Evolutionary conservation across 305 asterid genomes (phyloP), one percentile per base, ranked within the genome.

Genomic region (Fraxinus latifolia): DNA sequence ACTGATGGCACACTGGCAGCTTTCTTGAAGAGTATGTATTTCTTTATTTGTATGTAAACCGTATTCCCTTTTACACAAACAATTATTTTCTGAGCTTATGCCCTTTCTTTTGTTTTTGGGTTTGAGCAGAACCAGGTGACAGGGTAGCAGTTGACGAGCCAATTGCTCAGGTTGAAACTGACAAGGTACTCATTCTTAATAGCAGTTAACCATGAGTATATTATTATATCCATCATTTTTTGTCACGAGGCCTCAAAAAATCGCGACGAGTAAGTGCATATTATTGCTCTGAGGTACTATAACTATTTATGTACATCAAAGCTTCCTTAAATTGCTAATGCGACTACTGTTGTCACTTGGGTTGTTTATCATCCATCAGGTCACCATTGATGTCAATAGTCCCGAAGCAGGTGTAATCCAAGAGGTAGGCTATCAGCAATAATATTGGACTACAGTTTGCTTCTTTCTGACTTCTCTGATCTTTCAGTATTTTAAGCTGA

Each of bases 131-230:
- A 80, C 93, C 95, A 76, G 99, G 98, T 82, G 99, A 96, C 81
- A 90, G 95, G 83, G 99, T 94, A 39, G 95, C 87, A 86, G 90
- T 91, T 74, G 98, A 94, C 77, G 99, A 96, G 89, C 89, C 98
- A 82, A 96, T 96, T 87, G 98, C 99, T 53, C 99, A 94, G 87
- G 86, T 94, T 83, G 99, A 96, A 96, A 96, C 99, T 4, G 99
- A 96, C 87, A 96, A 96, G 98, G 99, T 94, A 90, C 81, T 65
- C 58, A 12, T 65, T 80, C 32, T 62, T 23, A 33, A 73, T 21
- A 70, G 31, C 70, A 72, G 55, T 75, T 72, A 21, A 37, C 14
- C 17, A 44, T 2, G 27, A 68, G 39, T 19, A 32, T 29, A 25
- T 65, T 42, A 39, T 14, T 36, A 67, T 37, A 55, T 29, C 39